phyloP scores from a whole-genome alignment of 1,284 basidiomycete genomes.

The Wallemia hederae region DNA sequence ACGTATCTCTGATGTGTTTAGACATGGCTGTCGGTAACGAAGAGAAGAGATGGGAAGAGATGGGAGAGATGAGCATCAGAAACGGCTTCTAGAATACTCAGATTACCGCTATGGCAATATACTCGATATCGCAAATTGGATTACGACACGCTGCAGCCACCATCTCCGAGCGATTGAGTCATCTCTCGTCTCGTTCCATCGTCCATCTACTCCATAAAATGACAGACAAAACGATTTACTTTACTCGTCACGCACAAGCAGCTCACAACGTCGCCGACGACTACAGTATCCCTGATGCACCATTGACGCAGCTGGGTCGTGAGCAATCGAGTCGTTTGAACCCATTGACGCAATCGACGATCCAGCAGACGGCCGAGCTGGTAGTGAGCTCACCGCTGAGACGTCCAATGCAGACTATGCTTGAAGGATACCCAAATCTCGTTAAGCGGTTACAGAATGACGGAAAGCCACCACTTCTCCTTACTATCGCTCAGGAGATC shows the following conservation, averaged over 20 bases:
- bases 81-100: no score
- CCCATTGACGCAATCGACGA: slow-evolving; percentile 10
- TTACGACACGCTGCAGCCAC: no score
- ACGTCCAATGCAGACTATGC: slow-evolving; percentile 16
- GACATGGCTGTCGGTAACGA: not conserved
- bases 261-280: not conserved
- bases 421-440: slow-evolving; percentile 13
- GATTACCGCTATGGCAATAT: no score
- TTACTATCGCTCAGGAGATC: slow-evolving; percentile 16
- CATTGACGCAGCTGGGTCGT: slow-evolving; percentile 14
- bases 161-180: no score
- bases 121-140: no score
- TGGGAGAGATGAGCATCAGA: not conserved
- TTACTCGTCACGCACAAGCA: not conserved
- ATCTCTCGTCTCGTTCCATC: not conserved
- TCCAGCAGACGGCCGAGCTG: slow-evolving; percentile 15
- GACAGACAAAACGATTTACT: not conserved
- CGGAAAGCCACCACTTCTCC: slow-evolving; percentile 13
- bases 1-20: slow-evolving; percentile 2
- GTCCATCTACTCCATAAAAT: not conserved
- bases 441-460: slow-evolving; percentile 11
- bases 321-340: slow-evolving; percentile 13
- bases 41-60: not conserved
- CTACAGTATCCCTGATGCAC: slow-evolving; percentile 13
- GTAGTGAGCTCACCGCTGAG: slow-evolving; percentile 16